Base-by-base conservation (phyloP, 2,329 filamentous ascomycete genomes). In the Microsporum audouinii region DNA sequence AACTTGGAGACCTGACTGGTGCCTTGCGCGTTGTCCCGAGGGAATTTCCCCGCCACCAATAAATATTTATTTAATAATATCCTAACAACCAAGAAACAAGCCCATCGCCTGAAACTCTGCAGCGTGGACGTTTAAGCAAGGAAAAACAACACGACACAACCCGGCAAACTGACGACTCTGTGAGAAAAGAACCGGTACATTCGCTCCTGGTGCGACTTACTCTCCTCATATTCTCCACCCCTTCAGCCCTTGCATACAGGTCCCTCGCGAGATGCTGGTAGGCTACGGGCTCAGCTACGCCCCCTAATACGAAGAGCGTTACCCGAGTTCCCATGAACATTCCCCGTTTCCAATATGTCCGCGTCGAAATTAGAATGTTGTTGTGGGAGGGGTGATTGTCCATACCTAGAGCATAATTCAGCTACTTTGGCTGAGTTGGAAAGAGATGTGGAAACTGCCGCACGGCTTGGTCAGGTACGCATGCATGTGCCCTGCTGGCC, bases 401-500 rank as follows among this genome's bases (percentile, higher is more conserved):
- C 85, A 67, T 89, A 88, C 71, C 81, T 96, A 64, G 84, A 84
- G 73, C 87, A 91, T 76, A 96, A 92, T 75, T 86, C 85, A 73
- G 80, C 82, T 53, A 80, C 90, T 64, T 80, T 97, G 55, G 86
- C 89, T 67, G 87, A 84, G 63, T 81, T 97, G 65, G 92, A 97
- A 76, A 88, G 87, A 68, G 89, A 96, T 76, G 88, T 96, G 60
- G 85, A 86, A 68, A 89, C 84, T 59, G 94, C 94, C 45, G 94
- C 91, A 57, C 83, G 88, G 71, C 82, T 96, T 68, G 94, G 94
- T 66, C 89, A 96, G 88, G 92, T 96, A 87, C 27, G 49, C 49
- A 57, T 57, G 34, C 38, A 39, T 17, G 17, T 38, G 55, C 55
- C 55, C 4, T 39, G 17, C 4, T 39, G 33, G 55, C 17, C 53